These are phyloP conservation scores for Chytriomyces sp. DNA, from an alignment of 192 early-diverging fungal genomes.

Conservation along the genomic window DNA sequence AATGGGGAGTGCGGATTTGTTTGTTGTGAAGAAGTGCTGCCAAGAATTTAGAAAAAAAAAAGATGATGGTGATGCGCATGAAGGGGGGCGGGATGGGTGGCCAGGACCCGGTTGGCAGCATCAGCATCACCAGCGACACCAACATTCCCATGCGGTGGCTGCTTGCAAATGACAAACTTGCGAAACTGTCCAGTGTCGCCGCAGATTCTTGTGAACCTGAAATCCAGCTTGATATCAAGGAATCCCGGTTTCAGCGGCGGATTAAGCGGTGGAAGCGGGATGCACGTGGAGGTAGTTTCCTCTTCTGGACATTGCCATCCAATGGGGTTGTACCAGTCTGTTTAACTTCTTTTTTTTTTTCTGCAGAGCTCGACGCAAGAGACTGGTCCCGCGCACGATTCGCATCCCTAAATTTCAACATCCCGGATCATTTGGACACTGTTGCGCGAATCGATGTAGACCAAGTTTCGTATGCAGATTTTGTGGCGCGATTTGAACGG, in stretches of 20 bases:
- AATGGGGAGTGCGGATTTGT: no score
- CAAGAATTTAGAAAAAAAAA: no score
- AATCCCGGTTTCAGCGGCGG: conserved; percentile 1
- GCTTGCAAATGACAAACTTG: not conserved
- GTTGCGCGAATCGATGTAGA: conserved; percentile 62
- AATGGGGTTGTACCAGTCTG: not conserved
- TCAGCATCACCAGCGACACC: not conserved
- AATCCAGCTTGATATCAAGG: not conserved
- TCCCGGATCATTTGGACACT: conserved; percentile 52
- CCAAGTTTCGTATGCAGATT: conserved; percentile 60
- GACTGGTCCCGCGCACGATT: conserved; percentile 63
- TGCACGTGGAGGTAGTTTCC: conserved; percentile 56
- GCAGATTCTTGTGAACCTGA: not conserved
- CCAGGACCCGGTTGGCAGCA: no score
- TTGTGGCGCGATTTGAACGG: conserved; percentile 61
- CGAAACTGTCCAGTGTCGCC: not conserved
- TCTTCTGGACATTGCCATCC: not conserved
- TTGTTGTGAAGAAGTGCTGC: no score
- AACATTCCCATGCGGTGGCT: not conserved
- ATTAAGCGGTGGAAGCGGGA: conserved; percentile 42
- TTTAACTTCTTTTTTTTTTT: no score
- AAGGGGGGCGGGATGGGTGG: no score
- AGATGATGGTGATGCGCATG: no score
- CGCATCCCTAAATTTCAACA: conserved; percentile 56
- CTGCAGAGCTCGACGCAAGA: conserved; percentile 69